Conservation (phyloP, 805 yeast genomes). For the Barnettozyma populi region DNA sequence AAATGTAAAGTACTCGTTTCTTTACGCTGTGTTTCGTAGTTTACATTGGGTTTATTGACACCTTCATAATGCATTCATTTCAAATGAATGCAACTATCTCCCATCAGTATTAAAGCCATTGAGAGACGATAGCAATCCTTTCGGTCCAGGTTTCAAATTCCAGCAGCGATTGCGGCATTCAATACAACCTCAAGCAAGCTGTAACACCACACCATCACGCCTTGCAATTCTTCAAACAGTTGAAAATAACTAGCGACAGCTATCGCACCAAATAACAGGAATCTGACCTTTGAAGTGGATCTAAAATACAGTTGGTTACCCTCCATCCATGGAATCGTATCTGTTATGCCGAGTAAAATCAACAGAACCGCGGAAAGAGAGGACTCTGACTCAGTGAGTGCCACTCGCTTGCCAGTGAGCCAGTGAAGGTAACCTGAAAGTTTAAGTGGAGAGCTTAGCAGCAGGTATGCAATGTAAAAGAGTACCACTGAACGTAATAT, state of each 20-base stretch:
- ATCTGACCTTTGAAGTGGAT: constrained; percentile 8
- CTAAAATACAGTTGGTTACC: constrained; percentile 5
- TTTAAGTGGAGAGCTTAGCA: constrained; percentile 2
- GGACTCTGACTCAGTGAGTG: constrained; percentile 10
- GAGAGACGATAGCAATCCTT: neutral
- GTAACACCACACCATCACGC: constrained; percentile 8
- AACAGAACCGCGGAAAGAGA: constrained; percentile 7
- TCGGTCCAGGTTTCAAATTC: neutral
- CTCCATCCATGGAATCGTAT: constrained; percentile 6
- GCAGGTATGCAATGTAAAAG: constrained; percentile 2
- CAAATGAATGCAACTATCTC: too few species aligned
- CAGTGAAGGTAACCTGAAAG: constrained; percentile 1
- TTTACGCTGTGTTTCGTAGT: too few species aligned
- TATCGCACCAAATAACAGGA: constrained; percentile 2
- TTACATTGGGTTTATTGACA: too few species aligned
- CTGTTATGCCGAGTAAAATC: constrained; percentile 4
- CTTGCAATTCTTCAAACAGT: constrained; percentile 6
- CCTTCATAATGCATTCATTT: too few species aligned
- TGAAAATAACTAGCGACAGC: constrained; percentile 7
- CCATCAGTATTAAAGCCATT: neutral
- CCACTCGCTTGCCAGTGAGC: constrained; percentile 6
- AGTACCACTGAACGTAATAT: constrained; percentile 2
- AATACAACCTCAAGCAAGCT: constrained; percentile 7
- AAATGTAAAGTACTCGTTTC: too few species aligned
- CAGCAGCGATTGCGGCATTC: constrained; percentile 4